A percentile compares a stretch with the other conserved stretches of the same genome.
phyloP scores from a whole-genome alignment of 331 rosid species.

The Rhamnella rubrinervis region DNA sequence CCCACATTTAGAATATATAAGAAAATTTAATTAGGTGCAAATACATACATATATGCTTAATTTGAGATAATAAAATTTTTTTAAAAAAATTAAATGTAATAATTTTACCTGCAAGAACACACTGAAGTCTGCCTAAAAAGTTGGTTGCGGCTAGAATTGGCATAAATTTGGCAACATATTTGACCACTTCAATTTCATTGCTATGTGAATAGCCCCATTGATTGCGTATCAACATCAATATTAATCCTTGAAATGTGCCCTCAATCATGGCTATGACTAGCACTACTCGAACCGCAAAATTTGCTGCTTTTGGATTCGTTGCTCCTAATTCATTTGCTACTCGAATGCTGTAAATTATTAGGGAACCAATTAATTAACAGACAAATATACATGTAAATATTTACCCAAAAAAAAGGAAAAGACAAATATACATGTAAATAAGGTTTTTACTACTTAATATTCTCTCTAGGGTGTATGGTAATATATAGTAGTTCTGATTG shows the following conservation, averaged over 20 bases:
- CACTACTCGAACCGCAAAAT: conserved; percentile 57
- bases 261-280: conserved; percentile 35
- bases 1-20: too few relatives aligned
- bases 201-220: conserved; percentile 71
- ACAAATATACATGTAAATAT: too few relatives aligned
- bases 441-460: too few relatives aligned
- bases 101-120: conserved; percentile 64
- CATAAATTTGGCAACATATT: conserved; percentile 52
- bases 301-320: conserved; percentile 55
- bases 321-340: conserved; percentile 85
- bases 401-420: too few relatives aligned
- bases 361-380: neutral
- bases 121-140: conserved; percentile 65
- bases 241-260: conserved; percentile 48
- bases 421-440: too few relatives aligned
- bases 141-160: conserved; percentile 59
- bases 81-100: too few relatives aligned
- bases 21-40: neutral
- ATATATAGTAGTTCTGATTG: too few relatives aligned
- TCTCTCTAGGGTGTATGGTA: too few relatives aligned
- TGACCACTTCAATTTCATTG: conserved; percentile 52
- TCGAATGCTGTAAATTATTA: conserved; percentile 52
- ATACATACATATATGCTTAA: too few relatives aligned
- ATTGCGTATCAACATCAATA: conserved; percentile 47
- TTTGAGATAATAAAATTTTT: too few relatives aligned